phyloP scores from a whole-genome alignment of 2,329 filamentous ascomycete genomes.

The Didymellaceae sp. region DNA sequence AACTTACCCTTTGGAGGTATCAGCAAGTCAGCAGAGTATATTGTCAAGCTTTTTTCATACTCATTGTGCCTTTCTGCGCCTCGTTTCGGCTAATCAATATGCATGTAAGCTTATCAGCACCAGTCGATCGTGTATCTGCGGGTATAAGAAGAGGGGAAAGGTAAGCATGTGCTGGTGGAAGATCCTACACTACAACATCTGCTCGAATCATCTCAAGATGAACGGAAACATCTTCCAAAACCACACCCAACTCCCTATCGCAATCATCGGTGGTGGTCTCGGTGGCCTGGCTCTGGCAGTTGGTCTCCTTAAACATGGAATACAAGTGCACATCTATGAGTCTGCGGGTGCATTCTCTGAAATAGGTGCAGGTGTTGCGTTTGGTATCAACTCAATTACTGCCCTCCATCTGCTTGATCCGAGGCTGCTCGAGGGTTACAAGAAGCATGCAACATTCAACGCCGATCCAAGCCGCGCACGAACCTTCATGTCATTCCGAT shows the following conservation, averaged over 20 bases:
- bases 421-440: constrained; percentile 47
- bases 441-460: constrained; percentile 50
- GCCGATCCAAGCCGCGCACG: constrained; percentile 45
- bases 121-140: constrained; percentile 3
- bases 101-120: constrained; percentile 12
- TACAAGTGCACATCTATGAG: constrained; percentile 36
- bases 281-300: constrained; percentile 32
- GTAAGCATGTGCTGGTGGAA: neutral
- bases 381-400: constrained; percentile 51
- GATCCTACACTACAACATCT: neutral
- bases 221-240: constrained; percentile 2
- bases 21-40: too few relatives aligned
- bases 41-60: too few relatives aligned
- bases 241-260: neutral
- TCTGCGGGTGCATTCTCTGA: constrained; percentile 26
- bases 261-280: constrained; percentile 30
- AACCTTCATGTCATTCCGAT: constrained; percentile 41
- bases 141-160: constrained; percentile 7
- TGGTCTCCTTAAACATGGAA: constrained; percentile 22
- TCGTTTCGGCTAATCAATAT: neutral
- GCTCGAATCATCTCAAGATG: neutral
- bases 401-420: constrained; percentile 52
- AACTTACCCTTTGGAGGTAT: too few relatives aligned
- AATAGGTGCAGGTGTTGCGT: constrained; percentile 32
- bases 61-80: too few relatives aligned